Base-by-base conservation (phyloP, 1,284 basidiomycete genomes). In the Cerrena zonata region DNA sequence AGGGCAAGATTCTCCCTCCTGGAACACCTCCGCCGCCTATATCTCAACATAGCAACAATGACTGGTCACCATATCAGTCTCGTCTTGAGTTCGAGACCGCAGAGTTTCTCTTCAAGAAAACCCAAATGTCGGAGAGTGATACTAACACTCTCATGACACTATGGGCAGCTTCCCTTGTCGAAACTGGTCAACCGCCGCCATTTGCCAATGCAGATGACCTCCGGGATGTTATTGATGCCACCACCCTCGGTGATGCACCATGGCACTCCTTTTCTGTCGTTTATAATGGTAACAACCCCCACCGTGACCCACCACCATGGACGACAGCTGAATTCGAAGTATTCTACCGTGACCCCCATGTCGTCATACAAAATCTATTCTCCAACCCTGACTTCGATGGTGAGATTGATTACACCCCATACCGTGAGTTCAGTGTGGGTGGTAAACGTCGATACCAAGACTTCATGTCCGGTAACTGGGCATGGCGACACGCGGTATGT, bases 111-210 rank as follows among this genome's bases (percentile, higher is more conserved):
- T 55, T 24, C 48, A 45, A 42, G 18, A 15, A 46, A 4, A 42
- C 34, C 13, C 34, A 55, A 25, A 56, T 56, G 54, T 56, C 54
- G 4, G 27, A 24, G 7, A 50, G 45, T 0, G 48, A 64, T 3
- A 61, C 69, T 4, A 45, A 64, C 38, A 49, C 54, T 1, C 54
- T 70, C 1, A 44, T 66, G 3, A 54, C 65, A 10, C 53, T 69
- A 2, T 65, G 65, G 59, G 59, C 61, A 1, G 53, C 53, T 0
- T 49, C 52, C 4, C 19, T 19, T 39, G 21, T 23, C n/a, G 19
- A 18, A 22, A 41, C 53, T 24, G 53, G 52, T 18, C 58, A 27
- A 5, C 2, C 18, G 2, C 52, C 60, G 1, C 62, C 62, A 3
- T 64, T 62, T 34, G 19, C 37, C 0, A 46, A 57, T 24, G 47